These are phyloP conservation scores for Aureobasidium leucospermi DNA, from an alignment of 2,329 filamentous ascomycete genomes.

Conservation along the genomic window DNA sequence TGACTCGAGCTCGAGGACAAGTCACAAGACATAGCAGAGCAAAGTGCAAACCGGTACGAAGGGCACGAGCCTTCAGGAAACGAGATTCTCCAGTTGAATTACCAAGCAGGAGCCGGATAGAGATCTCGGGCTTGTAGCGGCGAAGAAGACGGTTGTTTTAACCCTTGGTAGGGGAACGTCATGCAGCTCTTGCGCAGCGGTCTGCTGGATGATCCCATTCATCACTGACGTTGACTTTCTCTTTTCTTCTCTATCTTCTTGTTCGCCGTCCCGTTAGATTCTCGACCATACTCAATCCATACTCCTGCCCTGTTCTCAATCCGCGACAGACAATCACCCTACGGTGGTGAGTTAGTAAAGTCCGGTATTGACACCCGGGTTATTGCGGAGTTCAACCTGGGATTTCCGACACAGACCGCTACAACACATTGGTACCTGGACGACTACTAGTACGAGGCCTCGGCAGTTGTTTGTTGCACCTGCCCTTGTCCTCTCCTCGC, in stretches of 20 bases:
- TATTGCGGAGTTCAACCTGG: constrained; percentile 5
- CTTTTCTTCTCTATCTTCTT: not conserved
- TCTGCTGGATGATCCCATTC: not conserved
- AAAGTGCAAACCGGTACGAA: not conserved
- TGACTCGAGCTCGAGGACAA: constrained; percentile 3
- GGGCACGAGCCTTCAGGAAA: not conserved
- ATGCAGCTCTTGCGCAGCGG: constrained; percentile 1
- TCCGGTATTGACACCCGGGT: not conserved
- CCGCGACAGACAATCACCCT: not conserved
- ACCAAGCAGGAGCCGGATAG: constrained; percentile 2
- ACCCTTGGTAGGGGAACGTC: constrained; percentile 6
- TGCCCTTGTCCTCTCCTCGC: not conserved
- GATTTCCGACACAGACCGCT: constrained; percentile 1
- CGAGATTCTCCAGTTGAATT: not conserved
- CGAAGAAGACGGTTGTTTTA: constrained; percentile 2
- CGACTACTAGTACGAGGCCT: not conserved
- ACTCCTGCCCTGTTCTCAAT: not conserved
- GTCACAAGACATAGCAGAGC: not conserved
- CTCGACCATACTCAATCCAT: not conserved
- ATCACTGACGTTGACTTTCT: constrained; percentile 5
- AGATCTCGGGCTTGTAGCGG: constrained; percentile 2
- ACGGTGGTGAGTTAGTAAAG: not conserved
- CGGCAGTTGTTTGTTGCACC: not conserved
- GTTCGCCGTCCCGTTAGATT: not conserved
- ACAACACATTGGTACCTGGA: constrained; percentile 3